phyloP scores from a whole-genome alignment of 495 filamentous ascomycete genomes.

The Zalerion maritima region DNA sequence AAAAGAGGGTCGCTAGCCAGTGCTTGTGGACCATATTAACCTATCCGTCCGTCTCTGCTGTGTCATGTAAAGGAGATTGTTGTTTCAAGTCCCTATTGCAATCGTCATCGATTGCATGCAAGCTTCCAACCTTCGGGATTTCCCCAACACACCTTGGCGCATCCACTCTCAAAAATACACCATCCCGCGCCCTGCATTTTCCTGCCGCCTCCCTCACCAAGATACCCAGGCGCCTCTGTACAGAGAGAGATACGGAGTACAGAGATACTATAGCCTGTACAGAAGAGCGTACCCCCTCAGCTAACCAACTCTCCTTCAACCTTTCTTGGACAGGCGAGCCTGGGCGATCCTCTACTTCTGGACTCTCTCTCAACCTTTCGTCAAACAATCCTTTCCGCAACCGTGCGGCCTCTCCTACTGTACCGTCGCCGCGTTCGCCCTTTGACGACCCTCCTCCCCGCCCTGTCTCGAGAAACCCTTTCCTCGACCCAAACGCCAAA shows the following conservation, averaged over 20 bases:
- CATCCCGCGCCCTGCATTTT: conserved; percentile 10
- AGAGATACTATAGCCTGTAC: too few species aligned
- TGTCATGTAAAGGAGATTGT: conserved; percentile 36
- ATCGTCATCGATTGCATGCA: conserved; percentile 32
- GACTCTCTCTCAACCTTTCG: conserved; percentile 47
- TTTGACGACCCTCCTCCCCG: conserved; percentile 45
- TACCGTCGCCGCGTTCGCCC: conserved; percentile 31
- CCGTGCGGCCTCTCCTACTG: conserved; percentile 56
- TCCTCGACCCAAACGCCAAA: conserved; percentile 57
- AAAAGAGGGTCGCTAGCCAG: too few species aligned
- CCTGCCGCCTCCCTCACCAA: conserved; percentile 17
- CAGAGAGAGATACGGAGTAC: too few species aligned
- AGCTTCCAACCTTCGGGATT: conserved; percentile 19
- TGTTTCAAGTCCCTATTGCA: conserved; percentile 34
- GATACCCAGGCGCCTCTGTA: too few species aligned
- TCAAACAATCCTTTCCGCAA: conserved; percentile 99
- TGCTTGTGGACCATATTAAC: too few species aligned
- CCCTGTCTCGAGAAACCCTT: conserved; percentile 80
- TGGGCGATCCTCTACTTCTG: conserved; percentile 29
- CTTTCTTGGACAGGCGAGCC: conserved; percentile 15
- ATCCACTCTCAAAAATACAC: background rate
- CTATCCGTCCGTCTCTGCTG: conserved; percentile 22
- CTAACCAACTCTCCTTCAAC: too few species aligned
- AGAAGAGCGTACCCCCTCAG: too few species aligned
- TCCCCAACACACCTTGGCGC: background rate